These are phyloP conservation scores for Dioscorea zingiberensis DNA, from an alignment of 106 monocot genomes.

Conservation along the genomic window DNA sequence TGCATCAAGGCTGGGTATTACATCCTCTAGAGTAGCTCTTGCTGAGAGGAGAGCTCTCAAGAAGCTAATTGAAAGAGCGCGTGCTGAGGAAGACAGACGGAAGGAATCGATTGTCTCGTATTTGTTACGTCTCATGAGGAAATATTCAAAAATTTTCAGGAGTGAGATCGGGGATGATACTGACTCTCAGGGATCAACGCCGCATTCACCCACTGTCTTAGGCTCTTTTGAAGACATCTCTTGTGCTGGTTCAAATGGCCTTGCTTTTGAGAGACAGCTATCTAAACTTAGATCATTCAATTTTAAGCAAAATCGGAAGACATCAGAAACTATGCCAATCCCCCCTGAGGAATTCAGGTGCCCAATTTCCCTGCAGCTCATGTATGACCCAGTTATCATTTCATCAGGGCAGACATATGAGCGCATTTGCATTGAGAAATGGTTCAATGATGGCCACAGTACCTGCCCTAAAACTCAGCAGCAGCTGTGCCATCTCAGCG, in stretches of 20 bases:
- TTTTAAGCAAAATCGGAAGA: slow-evolving; percentile 24
- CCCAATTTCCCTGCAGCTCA: slow-evolving; percentile 86
- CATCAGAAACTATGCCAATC: slow-evolving; percentile 33
- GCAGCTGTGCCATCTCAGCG: slow-evolving; percentile 50
- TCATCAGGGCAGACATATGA: slow-evolving; percentile 96
- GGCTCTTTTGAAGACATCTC: slow-evolving; percentile 13
- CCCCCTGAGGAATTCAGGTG: slow-evolving; percentile 88
- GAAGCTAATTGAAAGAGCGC: slow-evolving; percentile 68
- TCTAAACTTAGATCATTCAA: slow-evolving; percentile 42
- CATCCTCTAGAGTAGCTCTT: slow-evolving; percentile 68
- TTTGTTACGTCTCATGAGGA: slow-evolving; percentile 71
- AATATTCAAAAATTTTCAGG: slow-evolving; percentile 75
- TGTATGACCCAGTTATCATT: slow-evolving; percentile 93
- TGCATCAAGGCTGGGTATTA: slow-evolving; percentile 60
- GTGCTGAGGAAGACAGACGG: slow-evolving; percentile 53
- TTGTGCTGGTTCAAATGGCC: slow-evolving; percentile 5
- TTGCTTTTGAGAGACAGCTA: slow-evolving; percentile 27
- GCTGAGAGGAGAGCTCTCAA: slow-evolving; percentile 83
- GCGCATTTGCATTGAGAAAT: slow-evolving; percentile 86
- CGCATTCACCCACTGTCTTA: slow-evolving; percentile 43
- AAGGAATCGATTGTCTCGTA: slow-evolving; percentile 73
- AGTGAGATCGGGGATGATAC: slow-evolving; percentile 49
- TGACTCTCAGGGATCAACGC: slow-evolving; percentile 62
- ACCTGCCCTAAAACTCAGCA: slow-evolving; percentile 96
- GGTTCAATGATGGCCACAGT: slow-evolving; percentile 75